Conservation (phyloP, 2,329 filamentous ascomycete species). For the Trichoderma sp. region DNA sequence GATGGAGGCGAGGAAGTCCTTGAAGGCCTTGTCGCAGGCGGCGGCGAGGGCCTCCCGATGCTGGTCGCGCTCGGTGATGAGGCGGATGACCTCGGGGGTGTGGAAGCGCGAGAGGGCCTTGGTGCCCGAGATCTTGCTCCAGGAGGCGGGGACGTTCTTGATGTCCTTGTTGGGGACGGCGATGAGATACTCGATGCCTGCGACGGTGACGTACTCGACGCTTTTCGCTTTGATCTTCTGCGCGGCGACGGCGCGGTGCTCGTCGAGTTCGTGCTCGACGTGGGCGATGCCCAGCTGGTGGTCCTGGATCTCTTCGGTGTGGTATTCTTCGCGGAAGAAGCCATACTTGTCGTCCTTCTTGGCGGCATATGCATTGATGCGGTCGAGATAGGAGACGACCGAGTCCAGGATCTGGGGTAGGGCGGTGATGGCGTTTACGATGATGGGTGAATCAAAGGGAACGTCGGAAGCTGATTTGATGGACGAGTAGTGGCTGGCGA, state of each 20-base stretch:
- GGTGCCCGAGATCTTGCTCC: conserved; percentile 92
- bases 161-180: conserved; percentile 83
- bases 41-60: conserved; percentile 91
- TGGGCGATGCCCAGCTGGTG: conserved; percentile 89
- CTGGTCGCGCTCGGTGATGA: conserved; percentile 87
- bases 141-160: conserved; percentile 88
- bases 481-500: conserved; percentile 73
- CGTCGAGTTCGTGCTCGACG: conserved; percentile 84
- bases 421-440: conserved; percentile 71
- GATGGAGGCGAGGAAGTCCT: conserved; percentile 69
- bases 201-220: conserved; percentile 78
- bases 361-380: conserved; percentile 82
- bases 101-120: conserved; percentile 93
- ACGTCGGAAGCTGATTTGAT: conserved; percentile 66
- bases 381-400: conserved; percentile 75
- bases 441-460: conserved; percentile 70
- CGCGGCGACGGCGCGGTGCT: conserved; percentile 72
- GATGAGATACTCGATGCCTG: conserved; percentile 92
- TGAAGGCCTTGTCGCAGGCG: conserved; percentile 85
- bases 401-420: conserved; percentile 76
- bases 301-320: conserved; percentile 85
- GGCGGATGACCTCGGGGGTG: conserved; percentile 81
- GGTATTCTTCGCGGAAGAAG: conserved; percentile 86
- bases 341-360: conserved; percentile 87
- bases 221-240: conserved; percentile 69